Percentiles rank a stretch among this genome's conserved stretches.
phyloP scores from a whole-genome alignment of 805 yeast species.

The Millerago galiae region DNA sequence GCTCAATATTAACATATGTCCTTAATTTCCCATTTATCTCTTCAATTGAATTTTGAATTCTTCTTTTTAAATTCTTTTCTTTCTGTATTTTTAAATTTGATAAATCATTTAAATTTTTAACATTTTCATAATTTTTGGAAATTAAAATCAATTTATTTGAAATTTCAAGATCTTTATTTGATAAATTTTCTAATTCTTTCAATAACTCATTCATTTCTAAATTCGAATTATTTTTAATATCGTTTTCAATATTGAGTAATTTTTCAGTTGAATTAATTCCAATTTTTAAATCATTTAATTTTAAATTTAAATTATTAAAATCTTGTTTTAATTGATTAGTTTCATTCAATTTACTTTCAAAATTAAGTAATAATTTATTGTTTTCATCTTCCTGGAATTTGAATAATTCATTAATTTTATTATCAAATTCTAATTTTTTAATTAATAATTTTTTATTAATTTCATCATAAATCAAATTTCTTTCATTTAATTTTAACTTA shows the following conservation, averaged over 20 bases:
- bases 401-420: not conserved
- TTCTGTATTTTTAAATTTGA: conserved; percentile 26
- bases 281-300: not conserved
- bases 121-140: conserved; percentile 17
- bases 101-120: conserved; percentile 19
- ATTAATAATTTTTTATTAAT: not conserved
- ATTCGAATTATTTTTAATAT: not conserved
- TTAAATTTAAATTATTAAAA: not conserved
- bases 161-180: conserved; percentile 15
- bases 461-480: not conserved
- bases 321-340: conserved; percentile 13
- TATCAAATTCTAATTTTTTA: not conserved
- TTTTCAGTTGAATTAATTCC: conserved; percentile 2
- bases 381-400: conserved; percentile 11
- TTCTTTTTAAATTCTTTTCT: conserved; percentile 33
- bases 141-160: conserved; percentile 19
- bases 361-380: conserved; percentile 4
- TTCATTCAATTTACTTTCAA: conserved; percentile 16
- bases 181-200: conserved; percentile 19
- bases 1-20: conserved; percentile 12
- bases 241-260: conserved; percentile 1
- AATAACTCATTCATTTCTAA: conserved; percentile 1
- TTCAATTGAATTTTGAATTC: conserved; percentile 44
- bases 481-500: not conserved
- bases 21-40: conserved; percentile 30